Evolutionary conservation across 176 grass and related monocot genomes (phyloP).

Genomic region (Ampelocalamus luodianensis): DNA sequence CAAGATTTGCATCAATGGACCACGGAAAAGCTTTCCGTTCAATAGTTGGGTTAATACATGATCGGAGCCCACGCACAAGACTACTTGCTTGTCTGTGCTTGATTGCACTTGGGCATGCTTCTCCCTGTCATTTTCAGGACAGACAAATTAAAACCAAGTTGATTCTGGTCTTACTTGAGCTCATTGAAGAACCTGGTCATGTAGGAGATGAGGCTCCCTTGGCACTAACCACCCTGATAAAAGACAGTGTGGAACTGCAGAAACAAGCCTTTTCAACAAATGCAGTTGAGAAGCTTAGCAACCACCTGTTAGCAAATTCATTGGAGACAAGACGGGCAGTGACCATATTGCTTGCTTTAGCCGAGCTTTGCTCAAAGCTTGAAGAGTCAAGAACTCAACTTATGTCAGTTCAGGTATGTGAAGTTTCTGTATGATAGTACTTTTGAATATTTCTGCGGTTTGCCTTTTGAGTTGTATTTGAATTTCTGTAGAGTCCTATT

Average conservation of each 20-base stretch:
- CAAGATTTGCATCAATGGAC: conserved; percentile 73
- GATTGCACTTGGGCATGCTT: conserved; percentile 75
- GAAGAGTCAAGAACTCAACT: conserved; percentile 88
- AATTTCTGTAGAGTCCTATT: conserved; percentile 28
- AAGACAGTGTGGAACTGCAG: conserved; percentile 85
- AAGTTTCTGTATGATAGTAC: conserved; percentile 21
- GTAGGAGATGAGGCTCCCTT: conserved; percentile 93
- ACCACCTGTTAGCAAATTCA: conserved; percentile 58
- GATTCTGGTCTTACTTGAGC: conserved; percentile 87
- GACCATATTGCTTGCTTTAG: conserved; percentile 86
- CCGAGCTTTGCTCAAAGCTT: conserved; percentile 89
- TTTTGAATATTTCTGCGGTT: conserved; percentile 14
- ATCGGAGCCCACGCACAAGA: conserved; percentile 82
- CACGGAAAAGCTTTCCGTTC: conserved; percentile 83
- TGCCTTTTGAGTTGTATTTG: conserved; percentile 17
- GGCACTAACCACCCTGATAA: conserved; percentile 81
- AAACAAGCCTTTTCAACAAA: conserved; percentile 76
- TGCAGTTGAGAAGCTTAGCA: conserved; percentile 81
- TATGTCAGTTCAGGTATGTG: conserved; percentile 55
- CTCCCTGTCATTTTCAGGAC: conserved; percentile 68
- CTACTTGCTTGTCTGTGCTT: conserved; percentile 92
- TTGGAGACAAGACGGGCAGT: conserved; percentile 68
- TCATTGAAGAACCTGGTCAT: conserved; percentile 76
- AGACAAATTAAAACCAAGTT: conserved; percentile 89
- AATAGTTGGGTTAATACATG: conserved; percentile 70